Evolutionary conservation across 176 grass and related monocot species (phyloP), one percentile per base, ranked within the genome.

Genomic region (Phyllostachys edulis): DNA sequence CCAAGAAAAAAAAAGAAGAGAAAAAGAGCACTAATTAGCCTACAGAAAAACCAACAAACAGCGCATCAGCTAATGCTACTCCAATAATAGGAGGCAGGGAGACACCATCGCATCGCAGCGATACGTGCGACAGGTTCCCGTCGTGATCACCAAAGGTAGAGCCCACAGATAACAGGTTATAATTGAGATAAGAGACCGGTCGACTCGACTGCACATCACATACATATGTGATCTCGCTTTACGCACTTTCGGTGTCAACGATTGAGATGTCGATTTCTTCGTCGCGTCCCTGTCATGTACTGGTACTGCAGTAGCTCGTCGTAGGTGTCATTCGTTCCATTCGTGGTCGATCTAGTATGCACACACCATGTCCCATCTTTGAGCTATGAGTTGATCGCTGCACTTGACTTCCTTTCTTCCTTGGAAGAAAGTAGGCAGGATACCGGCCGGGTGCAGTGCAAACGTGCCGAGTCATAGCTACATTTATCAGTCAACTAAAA

Each of bases 161-260:
- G 59, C 88, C 88, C 84, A 69, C 88, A 60, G 17, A 23, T 16
- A 21, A 39, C 71, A 44, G 9, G 72, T 56, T 39, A 69, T 56
- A 26, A 75, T 67, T 32, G 32, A 68, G 66, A 86, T 60, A 47
- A 51, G 71, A 21, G 77, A 64, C 63, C 24, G 18, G 27, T 71
- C 73, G 72, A 65, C 54, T 39, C 70, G 50, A 57, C 51, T 11
- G 27, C 60, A 60, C 64, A 45, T 17, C 32, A 1, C 16, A 21
- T 18, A 83, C 7, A 17, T 18, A 34, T 41, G 72, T 54, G 70
- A 70, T 81, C 82, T 82, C 84, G 59, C 73, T 90, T 82, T 86
- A 11, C 41, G 87, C 65, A n/a, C 88, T 90, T 90, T 86, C 88
- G 88, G 88, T 82, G 84, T 90, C 79, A 77, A 82, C 73, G 57